phyloP scores from a whole-genome alignment of 2,329 filamentous ascomycete genomes.

The Sporothrix inflata region DNA sequence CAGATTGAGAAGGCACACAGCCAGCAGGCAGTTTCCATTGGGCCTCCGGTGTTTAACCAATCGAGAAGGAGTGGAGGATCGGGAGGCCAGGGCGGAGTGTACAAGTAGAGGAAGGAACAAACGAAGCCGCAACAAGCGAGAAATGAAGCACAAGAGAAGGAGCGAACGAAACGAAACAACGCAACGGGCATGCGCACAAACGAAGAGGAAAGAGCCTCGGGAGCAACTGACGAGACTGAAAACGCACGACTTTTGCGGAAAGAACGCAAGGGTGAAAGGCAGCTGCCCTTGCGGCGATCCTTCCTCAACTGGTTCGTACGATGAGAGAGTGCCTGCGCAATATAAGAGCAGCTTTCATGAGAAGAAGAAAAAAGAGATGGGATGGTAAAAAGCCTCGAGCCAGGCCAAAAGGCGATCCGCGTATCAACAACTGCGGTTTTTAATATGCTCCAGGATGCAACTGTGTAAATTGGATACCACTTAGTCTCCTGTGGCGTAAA shows the following conservation, averaged over 20 bases:
- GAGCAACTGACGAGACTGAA: background rate
- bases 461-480: background rate
- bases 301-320: background rate
- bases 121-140: slow-evolving; percentile 2
- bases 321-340: background rate
- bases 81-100: background rate
- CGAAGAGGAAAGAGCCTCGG: background rate
- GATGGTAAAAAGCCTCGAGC: background rate
- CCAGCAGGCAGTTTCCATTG: background rate
- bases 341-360: background rate
- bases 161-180: slow-evolving; percentile 1
- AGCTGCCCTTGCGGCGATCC: slow-evolving; percentile 16
- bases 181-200: background rate
- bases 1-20: slow-evolving; percentile 14
- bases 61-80: slow-evolving; percentile 3
- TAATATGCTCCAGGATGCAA: background rate
- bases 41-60: background rate
- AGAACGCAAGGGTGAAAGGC: background rate
- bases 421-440: background rate
- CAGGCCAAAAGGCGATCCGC: background rate
- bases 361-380: background rate
- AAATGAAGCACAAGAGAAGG: background rate
- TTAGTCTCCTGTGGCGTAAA: background rate
- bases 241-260: background rate
- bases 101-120: background rate